These are phyloP conservation scores for Aureobasidium leucospermi DNA, from an alignment of 2,329 filamentous ascomycete species.

Conservation along the genomic window DNA sequence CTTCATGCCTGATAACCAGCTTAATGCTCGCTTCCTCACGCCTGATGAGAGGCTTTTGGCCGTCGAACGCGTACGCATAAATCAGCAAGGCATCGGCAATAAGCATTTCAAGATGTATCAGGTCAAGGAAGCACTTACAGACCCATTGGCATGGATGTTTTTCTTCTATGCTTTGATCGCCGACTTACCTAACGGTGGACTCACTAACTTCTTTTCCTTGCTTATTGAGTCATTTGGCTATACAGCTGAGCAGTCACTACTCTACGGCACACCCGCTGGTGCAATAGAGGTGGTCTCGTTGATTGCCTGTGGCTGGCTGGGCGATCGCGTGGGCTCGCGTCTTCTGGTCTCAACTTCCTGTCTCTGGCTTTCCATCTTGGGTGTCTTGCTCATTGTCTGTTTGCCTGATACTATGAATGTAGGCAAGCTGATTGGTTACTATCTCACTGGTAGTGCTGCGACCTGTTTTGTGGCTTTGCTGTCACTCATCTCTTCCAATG, in stretches of 20 bases:
- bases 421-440: slow-evolving; percentile 58
- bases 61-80: slow-evolving; percentile 62
- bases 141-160: slow-evolving; percentile 55
- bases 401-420: slow-evolving; percentile 50
- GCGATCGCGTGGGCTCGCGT: slow-evolving; percentile 50
- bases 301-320: slow-evolving; percentile 48
- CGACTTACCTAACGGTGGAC: slow-evolving; percentile 52
- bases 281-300: slow-evolving; percentile 56
- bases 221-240: slow-evolving; percentile 59
- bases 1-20: slow-evolving; percentile 49
- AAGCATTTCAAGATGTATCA: slow-evolving; percentile 63
- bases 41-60: slow-evolving; percentile 60
- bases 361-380: slow-evolving; percentile 47
- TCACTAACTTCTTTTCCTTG: slow-evolving; percentile 55
- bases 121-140: slow-evolving; percentile 50
- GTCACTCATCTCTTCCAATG: slow-evolving; percentile 56
- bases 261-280: slow-evolving; percentile 59
- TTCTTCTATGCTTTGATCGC: slow-evolving; percentile 48
- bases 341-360: slow-evolving; percentile 50
- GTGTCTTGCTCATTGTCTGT: slow-evolving; percentile 56
- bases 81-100: slow-evolving; percentile 68
- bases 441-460: slow-evolving; percentile 53
- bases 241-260: slow-evolving; percentile 52
- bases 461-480: slow-evolving; percentile 58
- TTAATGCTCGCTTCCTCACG: slow-evolving; percentile 56